Evolutionary conservation across 1,284 basidiomycete species (phyloP), one percentile per base, ranked within the genome.

Genomic region (Wallemia ichthyophaga): DNA sequence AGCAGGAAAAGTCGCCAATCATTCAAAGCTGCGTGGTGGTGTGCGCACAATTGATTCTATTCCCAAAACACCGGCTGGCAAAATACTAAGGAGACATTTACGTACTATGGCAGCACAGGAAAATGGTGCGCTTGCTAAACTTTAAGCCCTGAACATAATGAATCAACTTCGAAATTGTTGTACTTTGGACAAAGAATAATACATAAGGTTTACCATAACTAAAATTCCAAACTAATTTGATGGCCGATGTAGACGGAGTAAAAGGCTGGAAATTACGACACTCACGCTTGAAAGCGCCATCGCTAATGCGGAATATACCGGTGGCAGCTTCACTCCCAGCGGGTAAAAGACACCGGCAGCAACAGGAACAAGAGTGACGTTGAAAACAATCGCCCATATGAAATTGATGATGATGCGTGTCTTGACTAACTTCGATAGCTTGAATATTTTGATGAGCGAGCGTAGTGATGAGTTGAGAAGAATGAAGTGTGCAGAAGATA

Each of bases 11-110:
- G 66, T 71, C 7, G 67, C 69, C 5, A 65, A 65, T 33, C 69
- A 69, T 64, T 70, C 69, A 62, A 64, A 65, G 21, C 62, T 71
- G 9, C 61, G 68, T 7, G 69, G 70, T 24, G 68, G 68, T 25
- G 61, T 65, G 27, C 53, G 58, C 2, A 27, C 66, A 32, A 58
- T 67, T 24, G 64, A 63, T 2, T 33, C 33, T 1, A 59, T 66
- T 2, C 64, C 65, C 1, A 66, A 17, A 57, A 59, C 25, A 17
- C 57, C 62, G 1, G 61, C 62, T 1, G 63, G 63, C 27, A 64
- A 64, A 57, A 61, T 64, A 21, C 57, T 64, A 2, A 25, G 63
- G 27, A 58, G 63, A 1, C 61, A 63, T 13, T 53, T 64, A 11
- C 32, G 61, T 11, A 62, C 62, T 15, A 5, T 54, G 26, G 31